phyloP scores from a whole-genome alignment of 306 rosid species.

The Castanea crenata region DNA sequence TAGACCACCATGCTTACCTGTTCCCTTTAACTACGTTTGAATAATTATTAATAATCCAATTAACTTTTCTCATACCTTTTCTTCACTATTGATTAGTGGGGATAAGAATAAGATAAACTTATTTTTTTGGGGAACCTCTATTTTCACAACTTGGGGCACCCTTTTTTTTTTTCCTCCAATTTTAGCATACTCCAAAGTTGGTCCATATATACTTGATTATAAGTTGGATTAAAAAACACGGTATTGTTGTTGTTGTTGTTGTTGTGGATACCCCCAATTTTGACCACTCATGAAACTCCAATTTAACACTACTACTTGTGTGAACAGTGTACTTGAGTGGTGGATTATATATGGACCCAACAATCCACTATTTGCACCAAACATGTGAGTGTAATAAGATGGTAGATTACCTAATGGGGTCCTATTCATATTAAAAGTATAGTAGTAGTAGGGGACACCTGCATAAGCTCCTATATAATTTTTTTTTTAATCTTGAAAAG shows the following conservation, averaged over 20 bases:
- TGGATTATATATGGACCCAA: neutral
- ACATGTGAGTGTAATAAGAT: neutral
- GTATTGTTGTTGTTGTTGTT: too few relatives aligned
- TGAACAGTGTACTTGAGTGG: neutral
- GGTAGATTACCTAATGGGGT: neutral
- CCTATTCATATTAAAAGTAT: neutral
- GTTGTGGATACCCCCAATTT: too few relatives aligned
- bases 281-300: neutral
- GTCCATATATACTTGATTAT: conserved; percentile 14
- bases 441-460: neutral
- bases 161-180: neutral
- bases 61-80: conserved; percentile 26
- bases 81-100: conserved; percentile 33
- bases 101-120: conserved; percentile 1
- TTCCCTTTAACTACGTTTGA: conserved; percentile 28
- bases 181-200: conserved; percentile 14
- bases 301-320: neutral
- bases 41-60: conserved; percentile 20
- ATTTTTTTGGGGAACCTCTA: conserved; percentile 22
- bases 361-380: neutral
- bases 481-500: neutral
- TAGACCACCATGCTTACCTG: conserved; percentile 67
- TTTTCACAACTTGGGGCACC: conserved; percentile 20
- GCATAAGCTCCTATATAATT: neutral
- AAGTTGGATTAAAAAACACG: neutral